Conservation (phyloP, 1,139 yeast genomes). For the Scheffersomyces segobiensis region DNA sequence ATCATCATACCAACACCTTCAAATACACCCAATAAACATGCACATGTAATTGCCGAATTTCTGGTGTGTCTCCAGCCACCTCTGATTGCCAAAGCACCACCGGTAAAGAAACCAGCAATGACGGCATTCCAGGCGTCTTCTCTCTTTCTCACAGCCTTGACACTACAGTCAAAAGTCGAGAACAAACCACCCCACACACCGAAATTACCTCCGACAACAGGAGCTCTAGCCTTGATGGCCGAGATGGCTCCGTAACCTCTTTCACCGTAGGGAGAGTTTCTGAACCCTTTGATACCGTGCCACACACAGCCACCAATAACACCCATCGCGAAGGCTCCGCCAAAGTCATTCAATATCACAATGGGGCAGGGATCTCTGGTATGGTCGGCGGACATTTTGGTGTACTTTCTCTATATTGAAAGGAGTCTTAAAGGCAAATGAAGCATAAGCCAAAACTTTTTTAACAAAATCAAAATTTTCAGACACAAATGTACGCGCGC, state of each 20-base stretch:
- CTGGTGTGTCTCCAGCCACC: slow-evolving; percentile 98
- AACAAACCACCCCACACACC: slow-evolving; percentile 99
- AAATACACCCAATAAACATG: slow-evolving; percentile 91
- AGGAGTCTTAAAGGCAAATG: not conserved
- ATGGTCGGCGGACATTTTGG: slow-evolving; percentile 85
- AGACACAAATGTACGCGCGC: not conserved
- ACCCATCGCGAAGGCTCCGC: slow-evolving; percentile 99
- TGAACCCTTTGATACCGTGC: slow-evolving; percentile 98
- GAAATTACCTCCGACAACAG: slow-evolving; percentile 97
- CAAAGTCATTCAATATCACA: slow-evolving; percentile 93
- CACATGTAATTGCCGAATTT: slow-evolving; percentile 97
- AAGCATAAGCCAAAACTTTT: not conserved
- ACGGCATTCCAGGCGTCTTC: slow-evolving; percentile 99
- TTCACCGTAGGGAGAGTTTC: slow-evolving; percentile 97
- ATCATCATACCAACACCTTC: slow-evolving; percentile 99
- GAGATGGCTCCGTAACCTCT: slow-evolving; percentile 85
- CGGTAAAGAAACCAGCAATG: slow-evolving; percentile 97
- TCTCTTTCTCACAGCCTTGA: slow-evolving; percentile 92
- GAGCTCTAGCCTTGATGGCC: slow-evolving; percentile 95
- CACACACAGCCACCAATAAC: slow-evolving; percentile 96
- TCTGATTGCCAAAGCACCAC: slow-evolving; percentile 97
- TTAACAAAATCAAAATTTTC: not conserved
- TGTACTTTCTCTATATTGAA: not conserved
- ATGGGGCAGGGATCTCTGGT: slow-evolving; percentile 99
- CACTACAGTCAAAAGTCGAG: slow-evolving; percentile 93